These are phyloP conservation scores for Colletotrichum sp. DNA, from an alignment of 2,329 filamentous ascomycete species.

Conservation along the genomic window DNA sequence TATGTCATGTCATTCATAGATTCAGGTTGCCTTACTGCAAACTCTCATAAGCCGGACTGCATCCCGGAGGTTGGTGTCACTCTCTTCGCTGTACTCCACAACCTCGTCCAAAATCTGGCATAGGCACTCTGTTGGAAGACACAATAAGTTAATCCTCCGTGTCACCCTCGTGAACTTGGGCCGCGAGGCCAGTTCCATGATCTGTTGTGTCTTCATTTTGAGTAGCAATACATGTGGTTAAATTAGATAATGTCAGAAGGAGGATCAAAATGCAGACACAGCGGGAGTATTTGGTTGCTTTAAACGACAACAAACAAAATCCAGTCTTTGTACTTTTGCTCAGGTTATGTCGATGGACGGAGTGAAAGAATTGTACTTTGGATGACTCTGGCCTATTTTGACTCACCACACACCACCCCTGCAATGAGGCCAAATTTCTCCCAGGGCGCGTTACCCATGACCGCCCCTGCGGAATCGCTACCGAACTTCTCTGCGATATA, in stretches of 20 bases:
- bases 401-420: neutral
- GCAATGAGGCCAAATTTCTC: neutral
- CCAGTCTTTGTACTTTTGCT: neutral
- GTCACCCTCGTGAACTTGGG: neutral
- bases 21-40: neutral
- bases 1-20: neutral
- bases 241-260: accelerated
- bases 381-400: neutral
- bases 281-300: neutral
- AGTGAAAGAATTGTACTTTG: neutral
- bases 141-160: neutral
- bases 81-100: neutral
- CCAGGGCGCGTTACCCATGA: neutral
- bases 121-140: neutral
- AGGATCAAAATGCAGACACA: neutral
- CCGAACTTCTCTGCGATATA: neutral
- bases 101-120: neutral
- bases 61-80: neutral
- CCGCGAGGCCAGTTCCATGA: no score
- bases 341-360: neutral
- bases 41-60: neutral
- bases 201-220: neutral
- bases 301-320: neutral
- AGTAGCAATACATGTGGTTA: neutral
- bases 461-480: neutral